Conservation (phyloP, 352 stramenopile genomes). For the Phytophthora sojae region DNA sequence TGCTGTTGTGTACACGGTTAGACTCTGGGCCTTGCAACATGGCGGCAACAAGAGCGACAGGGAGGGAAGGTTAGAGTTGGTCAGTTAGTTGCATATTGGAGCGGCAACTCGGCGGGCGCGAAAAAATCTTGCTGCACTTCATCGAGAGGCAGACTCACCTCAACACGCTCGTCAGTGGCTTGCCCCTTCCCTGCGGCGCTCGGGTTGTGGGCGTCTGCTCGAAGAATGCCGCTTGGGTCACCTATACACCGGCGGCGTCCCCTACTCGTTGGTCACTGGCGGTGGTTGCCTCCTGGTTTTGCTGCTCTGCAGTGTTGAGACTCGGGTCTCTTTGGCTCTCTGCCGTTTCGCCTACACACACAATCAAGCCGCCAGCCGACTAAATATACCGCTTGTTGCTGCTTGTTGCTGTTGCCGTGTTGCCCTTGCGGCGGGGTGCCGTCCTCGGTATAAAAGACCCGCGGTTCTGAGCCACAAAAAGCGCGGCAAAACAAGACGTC, state of each 20-base stretch:
- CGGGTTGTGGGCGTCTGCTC: conserved; percentile 42
- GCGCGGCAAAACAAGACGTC: conserved; percentile 9
- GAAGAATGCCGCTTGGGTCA: conserved; percentile 54
- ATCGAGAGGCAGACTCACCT: conserved; percentile 17
- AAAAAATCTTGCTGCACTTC: conserved; percentile 21
- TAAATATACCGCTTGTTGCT: conserved; percentile 35
- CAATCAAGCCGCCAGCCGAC: conserved; percentile 10
- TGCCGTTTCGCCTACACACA: conserved; percentile 33
- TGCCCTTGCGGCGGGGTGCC: conserved; percentile 3
- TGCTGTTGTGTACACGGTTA: conserved; percentile 10
- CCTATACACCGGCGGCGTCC: conserved; percentile 46
- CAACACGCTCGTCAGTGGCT: conserved; percentile 22
- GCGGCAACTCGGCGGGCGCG: conserved; percentile 4
- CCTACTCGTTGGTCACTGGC: conserved; percentile 41
- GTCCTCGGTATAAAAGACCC: conserved; percentile 17
- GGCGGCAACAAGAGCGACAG: conserved; percentile 2
- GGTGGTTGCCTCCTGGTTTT: conserved; percentile 17
- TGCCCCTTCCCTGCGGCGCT: conserved; percentile 33
- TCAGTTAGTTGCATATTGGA: conserved; percentile 23
- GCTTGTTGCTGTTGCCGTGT: too few relatives aligned
- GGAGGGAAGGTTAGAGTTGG: not conserved
- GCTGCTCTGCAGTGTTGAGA: conserved; percentile 12
- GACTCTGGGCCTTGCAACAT: conserved; percentile 23
- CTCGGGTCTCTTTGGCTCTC: conserved; percentile 33
- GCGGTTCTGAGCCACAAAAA: conserved; percentile 29